Evolutionary conservation across 176 grass and related monocot species (phyloP), one percentile per base, ranked within the genome.

Genomic region (Carex pumila): DNA sequence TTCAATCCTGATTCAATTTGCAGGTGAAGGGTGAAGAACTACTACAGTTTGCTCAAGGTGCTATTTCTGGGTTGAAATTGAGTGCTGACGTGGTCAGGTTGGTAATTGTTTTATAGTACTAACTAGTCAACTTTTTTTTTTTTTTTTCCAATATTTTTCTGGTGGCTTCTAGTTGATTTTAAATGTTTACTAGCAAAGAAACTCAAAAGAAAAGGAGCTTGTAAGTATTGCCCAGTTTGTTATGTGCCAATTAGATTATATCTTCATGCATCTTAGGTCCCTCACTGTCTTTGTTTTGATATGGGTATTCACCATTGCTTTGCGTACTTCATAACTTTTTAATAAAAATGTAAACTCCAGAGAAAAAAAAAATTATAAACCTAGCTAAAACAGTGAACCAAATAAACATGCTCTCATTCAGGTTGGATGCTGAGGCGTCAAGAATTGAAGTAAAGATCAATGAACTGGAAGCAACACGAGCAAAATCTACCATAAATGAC

Each of bases 21-120:
- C 84, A 99, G 96, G 96, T 99, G 87, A 99, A 99, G 84, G 87
- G 89, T 83, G 96, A 99, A 80, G 96, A 99, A 68, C 79, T 99
- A 30, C 93, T 99, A 86, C 96, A 98, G 45, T 98, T 98, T 85
- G 92, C 93, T 12, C 93, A 98, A 86, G 83, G 69, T 61, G 96
- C 93, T 59, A 98, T 98, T 91, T 95, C 88, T 86, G 96, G 93
- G 61, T 80, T 98, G 85, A 98, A 98, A 84, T 74, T 88, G 80
- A 98, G 88, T 68, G 88, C 88, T 88, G 91, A 95, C 76, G 83
- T 90, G 84, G 62, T 83, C 81, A 95, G 96, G 92, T 94, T 61
- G 83, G 43, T 19, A 81, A 79, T 80, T 22, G 81, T 86, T 77
- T 88, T 69, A 4, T 47, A 71, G 37, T 55, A 32, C 21, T 55